Conservation (phyloP, 1,284 basidiomycete species). For the Mycena citricolor region DNA sequence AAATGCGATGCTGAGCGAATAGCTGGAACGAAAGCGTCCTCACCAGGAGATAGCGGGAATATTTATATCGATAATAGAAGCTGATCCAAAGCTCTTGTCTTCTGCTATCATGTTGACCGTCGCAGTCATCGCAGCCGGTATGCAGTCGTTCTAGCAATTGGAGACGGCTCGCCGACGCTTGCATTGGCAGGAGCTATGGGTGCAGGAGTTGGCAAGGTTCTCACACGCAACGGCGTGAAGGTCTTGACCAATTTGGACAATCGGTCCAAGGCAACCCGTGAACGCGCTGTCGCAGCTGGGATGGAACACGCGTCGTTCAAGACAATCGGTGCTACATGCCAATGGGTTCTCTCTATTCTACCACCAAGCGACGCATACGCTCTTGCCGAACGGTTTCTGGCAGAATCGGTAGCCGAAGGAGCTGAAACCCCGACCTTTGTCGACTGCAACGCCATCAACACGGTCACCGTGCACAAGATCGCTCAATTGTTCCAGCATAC, state of each 20-base stretch:
- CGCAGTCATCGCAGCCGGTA: constrained; percentile 22
- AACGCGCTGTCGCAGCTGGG: constrained; percentile 51
- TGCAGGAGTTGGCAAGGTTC: constrained; percentile 13
- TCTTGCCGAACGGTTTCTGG: constrained; percentile 46
- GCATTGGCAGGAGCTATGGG: constrained; percentile 20
- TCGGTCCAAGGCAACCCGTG: constrained; percentile 17
- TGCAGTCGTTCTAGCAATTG: not conserved
- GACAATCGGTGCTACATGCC: constrained; percentile 43
- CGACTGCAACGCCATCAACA: constrained; percentile 63
- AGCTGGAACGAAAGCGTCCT: too few species aligned
- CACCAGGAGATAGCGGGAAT: too few species aligned
- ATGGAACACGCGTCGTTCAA: constrained; percentile 48
- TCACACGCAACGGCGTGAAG: constrained; percentile 8
- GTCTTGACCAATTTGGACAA: constrained; percentile 22
- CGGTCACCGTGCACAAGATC: constrained; percentile 49
- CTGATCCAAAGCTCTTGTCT: too few species aligned
- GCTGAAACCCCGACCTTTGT: constrained; percentile 39
- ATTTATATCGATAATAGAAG: too few species aligned
- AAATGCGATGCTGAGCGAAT: too few species aligned
- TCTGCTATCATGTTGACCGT: constrained; percentile 10
- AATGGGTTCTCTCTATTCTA: constrained; percentile 56
- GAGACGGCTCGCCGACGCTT: constrained; percentile 1
- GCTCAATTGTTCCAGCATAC: constrained; percentile 43
- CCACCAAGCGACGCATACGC: constrained; percentile 53
- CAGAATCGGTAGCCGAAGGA: constrained; percentile 25